Conservation (phyloP, 2,329 filamentous ascomycete species). For the Penicillium rolfsii region DNA sequence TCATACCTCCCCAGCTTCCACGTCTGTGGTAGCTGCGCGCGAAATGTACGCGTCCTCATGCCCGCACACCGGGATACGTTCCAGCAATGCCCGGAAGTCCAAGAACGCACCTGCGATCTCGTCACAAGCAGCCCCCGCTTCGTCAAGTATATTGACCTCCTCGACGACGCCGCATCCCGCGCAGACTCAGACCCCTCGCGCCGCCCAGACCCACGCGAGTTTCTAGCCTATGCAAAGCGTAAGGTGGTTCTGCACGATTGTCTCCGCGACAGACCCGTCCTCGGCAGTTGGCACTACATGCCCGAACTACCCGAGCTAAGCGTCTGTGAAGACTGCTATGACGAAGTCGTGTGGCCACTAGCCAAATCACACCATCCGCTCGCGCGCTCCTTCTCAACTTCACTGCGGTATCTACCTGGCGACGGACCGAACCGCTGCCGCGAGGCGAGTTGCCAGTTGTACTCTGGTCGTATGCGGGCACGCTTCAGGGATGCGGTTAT, state of each 20-base stretch:
- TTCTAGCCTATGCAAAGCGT: conserved; percentile 67
- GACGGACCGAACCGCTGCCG: conserved; percentile 42
- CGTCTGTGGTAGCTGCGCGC: conserved; percentile 74
- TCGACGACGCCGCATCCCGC: conserved; percentile 57
- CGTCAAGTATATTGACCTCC: conserved; percentile 58
- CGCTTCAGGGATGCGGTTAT: conserved; percentile 70
- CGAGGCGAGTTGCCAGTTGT: conserved; percentile 71
- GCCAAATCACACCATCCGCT: conserved; percentile 59
- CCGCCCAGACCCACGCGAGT: conserved; percentile 58
- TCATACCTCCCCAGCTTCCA: conserved; percentile 70
- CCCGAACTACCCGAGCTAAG: conserved; percentile 75
- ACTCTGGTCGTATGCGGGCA: conserved; percentile 75
- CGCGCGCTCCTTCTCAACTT: conserved; percentile 67
- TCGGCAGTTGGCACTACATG: conserved; percentile 78
- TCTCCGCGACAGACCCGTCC: conserved; percentile 62
- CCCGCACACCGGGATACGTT: conserved; percentile 73
- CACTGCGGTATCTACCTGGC: conserved; percentile 61
- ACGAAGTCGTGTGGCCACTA: conserved; percentile 74
- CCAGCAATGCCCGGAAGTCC: conserved; percentile 48
- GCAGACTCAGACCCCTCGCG: conserved; percentile 36
- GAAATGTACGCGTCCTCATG: conserved; percentile 71
- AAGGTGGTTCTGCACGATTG: conserved; percentile 66
- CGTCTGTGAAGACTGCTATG: conserved; percentile 85
- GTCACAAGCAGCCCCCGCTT: conserved; percentile 64
- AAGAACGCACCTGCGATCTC: conserved; percentile 68